These are phyloP conservation scores for Bruguiera gymnorhiza DNA, from an alignment of 345 rosid genomes.

Conservation along the genomic window DNA sequence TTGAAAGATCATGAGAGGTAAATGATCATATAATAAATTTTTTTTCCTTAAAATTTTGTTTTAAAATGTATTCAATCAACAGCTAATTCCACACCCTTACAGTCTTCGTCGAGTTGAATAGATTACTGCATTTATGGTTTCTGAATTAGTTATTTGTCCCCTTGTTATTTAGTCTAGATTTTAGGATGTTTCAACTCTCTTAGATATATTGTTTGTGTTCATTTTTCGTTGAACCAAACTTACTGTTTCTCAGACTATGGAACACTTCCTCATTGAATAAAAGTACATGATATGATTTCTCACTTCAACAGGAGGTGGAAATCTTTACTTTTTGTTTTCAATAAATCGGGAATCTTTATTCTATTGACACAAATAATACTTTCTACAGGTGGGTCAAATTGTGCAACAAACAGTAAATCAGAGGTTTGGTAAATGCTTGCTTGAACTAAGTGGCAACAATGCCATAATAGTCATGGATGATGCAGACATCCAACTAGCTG, in stretches of 20 bases:
- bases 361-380: background rate
- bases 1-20: background rate
- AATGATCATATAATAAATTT: background rate
- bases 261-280: no score
- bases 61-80: background rate
- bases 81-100: background rate
- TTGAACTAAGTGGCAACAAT: constrained; percentile 93
- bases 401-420: constrained; percentile 81
- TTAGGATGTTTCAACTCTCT: background rate
- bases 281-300: no score
- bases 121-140: background rate
- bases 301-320: background rate
- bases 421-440: constrained; percentile 88
- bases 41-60: background rate
- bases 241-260: no score
- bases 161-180: background rate
- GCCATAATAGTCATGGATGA: constrained; percentile 94
- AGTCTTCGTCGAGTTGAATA: background rate
- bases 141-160: background rate
- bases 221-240: no score
- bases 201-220: background rate
- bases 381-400: constrained; percentile 65
- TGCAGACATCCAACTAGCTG: constrained; percentile 81
- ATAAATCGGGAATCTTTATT: background rate
- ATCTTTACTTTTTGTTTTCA: background rate